Evolutionary conservation across 2,329 filamentous ascomycete species (phyloP), one percentile per base, ranked within the genome.

Genomic region (Lasiodiplodia citricola): DNA sequence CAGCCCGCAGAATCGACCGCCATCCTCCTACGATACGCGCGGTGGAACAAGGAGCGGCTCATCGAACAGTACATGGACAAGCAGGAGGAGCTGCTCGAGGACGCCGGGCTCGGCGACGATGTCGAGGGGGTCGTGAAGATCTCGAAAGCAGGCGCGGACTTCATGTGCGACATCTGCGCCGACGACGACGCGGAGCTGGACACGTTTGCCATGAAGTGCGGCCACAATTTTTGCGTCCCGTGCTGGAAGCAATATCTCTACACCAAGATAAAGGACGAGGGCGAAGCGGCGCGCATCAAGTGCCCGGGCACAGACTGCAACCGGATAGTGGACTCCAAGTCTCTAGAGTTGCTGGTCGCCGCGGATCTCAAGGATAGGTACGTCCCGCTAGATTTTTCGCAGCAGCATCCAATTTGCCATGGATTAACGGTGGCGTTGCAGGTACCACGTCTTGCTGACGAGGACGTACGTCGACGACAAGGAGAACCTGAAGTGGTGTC

Each of bases 1-100:
- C 90, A 97, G 77, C 90, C 92, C 18, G 92, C 93, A 74, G 96
- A 98, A 80, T 92, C 96, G 71, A 90, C 92, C 0, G 95, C 94
- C 28, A 97, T 99, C 66, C 85, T 99, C 51, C 84, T 99, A 70
- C 91, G 96, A 57, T 88, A 96, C 80, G 93, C 92, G 74, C 88
- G 94, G 76, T 99, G 96, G 96, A 98, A 98, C 80, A 96, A 97
- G 79, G 96, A 99, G 78, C 90, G 92, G 50, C 80, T 99, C 73
- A 94, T 98, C 68, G 96, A 99, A 76, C 90, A 93, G 72, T 98
- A 98, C 80, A 97, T 99, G 94, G 95, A 99, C 72, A 88, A 88
- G 63, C 90, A 92, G 3, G 89, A 92, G 69, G 88, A 91, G 75
- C 88, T 96, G 2, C 83, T 98, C 41, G 94, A 97, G 75, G 90